Conservation (phyloP, 2,329 filamentous ascomycete species). For the Pyrenochaeta sp. region DNA sequence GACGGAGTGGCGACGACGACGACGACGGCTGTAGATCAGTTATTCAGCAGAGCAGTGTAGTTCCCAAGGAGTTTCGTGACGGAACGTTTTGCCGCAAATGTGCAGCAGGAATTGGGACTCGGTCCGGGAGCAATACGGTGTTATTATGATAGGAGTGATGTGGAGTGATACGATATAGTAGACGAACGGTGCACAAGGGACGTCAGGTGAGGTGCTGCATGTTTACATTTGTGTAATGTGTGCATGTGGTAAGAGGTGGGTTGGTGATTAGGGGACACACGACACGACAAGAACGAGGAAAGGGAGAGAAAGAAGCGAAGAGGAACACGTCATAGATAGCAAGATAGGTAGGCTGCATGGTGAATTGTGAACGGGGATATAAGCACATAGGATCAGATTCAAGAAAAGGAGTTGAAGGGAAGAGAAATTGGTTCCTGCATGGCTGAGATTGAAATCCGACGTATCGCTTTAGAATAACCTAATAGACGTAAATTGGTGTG, state of each 20-base stretch:
- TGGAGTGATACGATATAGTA: too few relatives aligned
- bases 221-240: constrained; percentile 1
- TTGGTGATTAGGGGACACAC: not conserved
- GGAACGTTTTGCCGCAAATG: too few relatives aligned
- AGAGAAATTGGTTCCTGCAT: not conserved
- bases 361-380: not conserved
- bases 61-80: too few relatives aligned
- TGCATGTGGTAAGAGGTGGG: not conserved
- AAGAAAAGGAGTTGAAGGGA: not conserved
- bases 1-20: too few relatives aligned
- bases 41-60: too few relatives aligned
- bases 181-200: not conserved
- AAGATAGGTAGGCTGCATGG: too few relatives aligned
- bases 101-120: too few relatives aligned
- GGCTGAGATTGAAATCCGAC: not conserved
- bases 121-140: too few relatives aligned
- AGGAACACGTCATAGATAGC: too few relatives aligned
- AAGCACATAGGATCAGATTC: not conserved
- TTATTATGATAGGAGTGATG: not conserved
- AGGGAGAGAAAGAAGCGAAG: not conserved
- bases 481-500: not conserved
- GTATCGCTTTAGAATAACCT: not conserved
- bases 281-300: not conserved
- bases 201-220: not conserved
- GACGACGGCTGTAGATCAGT: too few relatives aligned